phyloP scores from a whole-genome alignment of 2,329 filamentous ascomycete species.

The Lasiodiplodia citricola region DNA sequence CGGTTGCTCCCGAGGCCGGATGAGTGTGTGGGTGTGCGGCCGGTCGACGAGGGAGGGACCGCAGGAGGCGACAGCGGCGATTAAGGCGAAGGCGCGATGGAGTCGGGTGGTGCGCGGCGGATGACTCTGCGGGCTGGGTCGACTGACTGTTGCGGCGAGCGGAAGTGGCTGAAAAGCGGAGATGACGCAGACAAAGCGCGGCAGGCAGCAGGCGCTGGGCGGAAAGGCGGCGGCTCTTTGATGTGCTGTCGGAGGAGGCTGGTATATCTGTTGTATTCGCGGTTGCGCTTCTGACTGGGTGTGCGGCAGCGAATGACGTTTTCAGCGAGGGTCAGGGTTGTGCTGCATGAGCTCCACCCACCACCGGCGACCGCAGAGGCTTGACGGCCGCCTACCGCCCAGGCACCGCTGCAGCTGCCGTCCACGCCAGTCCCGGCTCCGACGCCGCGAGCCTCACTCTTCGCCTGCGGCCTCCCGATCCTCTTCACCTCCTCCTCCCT shows the following conservation, averaged over 20 bases:
- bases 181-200: slow-evolving; percentile 16
- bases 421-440: slow-evolving; percentile 17
- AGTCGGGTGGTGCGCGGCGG: slow-evolving; percentile 13
- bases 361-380: neutral
- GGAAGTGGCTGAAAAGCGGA: slow-evolving; percentile 6
- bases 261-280: slow-evolving; percentile 5
- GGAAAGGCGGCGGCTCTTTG: slow-evolving; percentile 1
- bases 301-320: slow-evolving; percentile 22
- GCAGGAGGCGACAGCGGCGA: neutral
- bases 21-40: neutral
- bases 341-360: slow-evolving; percentile 16
- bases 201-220: neutral
- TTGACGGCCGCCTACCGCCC: slow-evolving; percentile 10
- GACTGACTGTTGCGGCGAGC: neutral
- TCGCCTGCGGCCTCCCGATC: neutral
- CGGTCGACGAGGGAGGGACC: neutral
- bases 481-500: neutral
- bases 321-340: slow-evolving; percentile 17
- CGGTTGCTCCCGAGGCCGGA: neutral
- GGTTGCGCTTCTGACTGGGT: slow-evolving; percentile 4
- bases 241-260: slow-evolving; percentile 9
- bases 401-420: slow-evolving; percentile 14
- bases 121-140: slow-evolving; percentile 13
- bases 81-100: neutral
- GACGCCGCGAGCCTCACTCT: slow-evolving; percentile 21